Evolutionary conservation across 441 rosid genomes (phyloP).

Genomic region (Manihot esculenta): DNA sequence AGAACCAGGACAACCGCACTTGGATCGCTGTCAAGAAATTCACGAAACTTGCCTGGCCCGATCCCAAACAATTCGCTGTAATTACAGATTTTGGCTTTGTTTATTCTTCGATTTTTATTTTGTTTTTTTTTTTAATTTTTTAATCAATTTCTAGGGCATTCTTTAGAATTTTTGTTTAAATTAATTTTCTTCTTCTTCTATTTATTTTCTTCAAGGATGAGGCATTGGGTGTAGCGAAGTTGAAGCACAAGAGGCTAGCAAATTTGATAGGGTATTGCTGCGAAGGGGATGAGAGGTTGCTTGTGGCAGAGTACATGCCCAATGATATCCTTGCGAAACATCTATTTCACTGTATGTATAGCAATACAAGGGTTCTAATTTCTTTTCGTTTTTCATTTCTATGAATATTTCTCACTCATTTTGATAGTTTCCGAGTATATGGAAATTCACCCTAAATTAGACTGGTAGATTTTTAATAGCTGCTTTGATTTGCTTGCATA

Average conservation of each 20-base stretch:
- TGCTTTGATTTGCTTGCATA: not conserved
- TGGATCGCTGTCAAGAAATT: conserved; percentile 76
- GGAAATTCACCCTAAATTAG: not conserved
- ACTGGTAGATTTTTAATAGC: not conserved
- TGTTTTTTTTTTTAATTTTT: not conserved
- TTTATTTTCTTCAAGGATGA: conserved; percentile 45
- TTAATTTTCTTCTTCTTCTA: not conserved
- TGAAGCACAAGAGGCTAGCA: conserved; percentile 70
- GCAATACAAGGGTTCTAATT: conserved; percentile 7
- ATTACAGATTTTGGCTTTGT: not conserved
- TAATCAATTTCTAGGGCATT: conserved; percentile 28
- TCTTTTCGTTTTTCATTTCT: not conserved
- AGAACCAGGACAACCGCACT: conserved; percentile 40
- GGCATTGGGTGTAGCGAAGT: conserved; percentile 74
- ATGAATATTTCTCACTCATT: not conserved
- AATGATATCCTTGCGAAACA: conserved; percentile 83
- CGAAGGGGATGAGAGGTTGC: conserved; percentile 88
- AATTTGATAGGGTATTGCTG: conserved; percentile 94
- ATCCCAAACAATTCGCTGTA: conserved; percentile 90
- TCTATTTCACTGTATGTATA: conserved; percentile 76
- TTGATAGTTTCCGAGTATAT: not conserved
- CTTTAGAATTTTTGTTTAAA: not conserved
- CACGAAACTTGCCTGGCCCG: conserved; percentile 77
- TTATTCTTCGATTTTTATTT: not conserved
- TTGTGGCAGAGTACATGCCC: conserved; percentile 87